These are phyloP conservation scores for Inonotus hispidus DNA, from an alignment of 1,284 basidiomycete genomes.

Conservation along the genomic window DNA sequence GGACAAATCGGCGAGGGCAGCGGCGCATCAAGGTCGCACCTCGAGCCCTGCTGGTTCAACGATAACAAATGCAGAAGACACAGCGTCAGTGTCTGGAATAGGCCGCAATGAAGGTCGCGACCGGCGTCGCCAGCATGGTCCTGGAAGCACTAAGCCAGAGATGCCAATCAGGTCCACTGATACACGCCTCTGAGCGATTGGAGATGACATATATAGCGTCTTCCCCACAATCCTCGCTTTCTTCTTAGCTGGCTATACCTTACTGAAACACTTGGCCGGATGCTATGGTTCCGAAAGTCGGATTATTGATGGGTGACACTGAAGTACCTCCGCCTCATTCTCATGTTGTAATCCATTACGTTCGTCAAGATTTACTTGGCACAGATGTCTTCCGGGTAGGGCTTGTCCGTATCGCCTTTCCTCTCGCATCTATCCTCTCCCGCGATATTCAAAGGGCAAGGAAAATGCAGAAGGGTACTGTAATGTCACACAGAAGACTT, in stretches of 20 bases:
- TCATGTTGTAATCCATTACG: no score
- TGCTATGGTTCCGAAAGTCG: no score
- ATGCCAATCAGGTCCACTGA: background rate
- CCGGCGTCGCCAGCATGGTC: slow-evolving; percentile 9
- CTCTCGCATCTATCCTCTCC: no score
- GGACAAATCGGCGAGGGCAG: slow-evolving; percentile 16
- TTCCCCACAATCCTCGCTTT: background rate
- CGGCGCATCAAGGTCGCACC: background rate
- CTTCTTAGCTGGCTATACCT: background rate
- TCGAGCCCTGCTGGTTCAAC: background rate
- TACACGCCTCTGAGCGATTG: background rate
- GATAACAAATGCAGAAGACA: background rate
- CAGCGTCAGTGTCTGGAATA: background rate
- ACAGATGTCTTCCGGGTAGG: no score
- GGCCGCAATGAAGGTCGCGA: slow-evolving; percentile 10
- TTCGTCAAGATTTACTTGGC: no score
- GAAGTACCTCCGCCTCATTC: no score
- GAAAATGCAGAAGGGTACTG: no score
- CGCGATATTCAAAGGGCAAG: no score
- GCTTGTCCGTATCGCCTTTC: no score
- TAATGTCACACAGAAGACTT: no score
- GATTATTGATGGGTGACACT: no score
- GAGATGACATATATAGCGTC: background rate
- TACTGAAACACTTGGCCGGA: background rate
- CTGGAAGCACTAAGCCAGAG: background rate